Evolutionary conservation across 805 yeast genomes (phyloP), one percentile per base, ranked within the genome.

Genomic region (Saccharomycodes ludwigii): DNA sequence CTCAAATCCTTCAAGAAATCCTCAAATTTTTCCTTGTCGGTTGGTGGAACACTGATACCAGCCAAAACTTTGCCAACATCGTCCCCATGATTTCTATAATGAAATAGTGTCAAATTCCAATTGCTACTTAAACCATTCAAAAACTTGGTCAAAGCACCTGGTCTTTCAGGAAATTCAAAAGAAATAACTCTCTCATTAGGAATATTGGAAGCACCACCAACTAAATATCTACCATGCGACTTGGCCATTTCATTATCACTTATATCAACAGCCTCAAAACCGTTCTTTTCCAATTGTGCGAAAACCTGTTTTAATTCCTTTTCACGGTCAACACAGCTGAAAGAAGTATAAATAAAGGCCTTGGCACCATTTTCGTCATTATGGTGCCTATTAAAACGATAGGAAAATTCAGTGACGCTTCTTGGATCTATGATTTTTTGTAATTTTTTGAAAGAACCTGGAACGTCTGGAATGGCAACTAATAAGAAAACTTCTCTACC

Each of bases 141-240:
- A 60, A 91, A 91, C 36, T 71, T 78, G 18, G 78, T 71, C 47
- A 91, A 65, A 1, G 98, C 96, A 29, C 95, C 94, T 2, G 98
- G 97, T 48, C 91, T 76, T 51, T 91, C 99, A 10, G 99, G 99
- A 65, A 91, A 93, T 56, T 85, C 95, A 47, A 91, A 91, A 30
- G 79, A 68, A 44, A 75, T 71, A 21, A 91, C 58, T 45, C 77
- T 74, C 57, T 91, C 99, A 41, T 82, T 67, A 18, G 71, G 66
- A 13, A 81, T 73, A 15, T 65, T 57, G 0, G 86, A 72, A 38
- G 79, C 75, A 36, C 98, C 98, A 36, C 99, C 99, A 16, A 91
- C 94, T 41, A 91, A 64, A 54, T 91, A 93, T 54, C 99, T 71
- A 23, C 96, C 96, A 50, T 91, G 99, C 22, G 85, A 71, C 58